phyloP scores from a whole-genome alignment of 345 rosid genomes.

The Punica granatum region DNA sequence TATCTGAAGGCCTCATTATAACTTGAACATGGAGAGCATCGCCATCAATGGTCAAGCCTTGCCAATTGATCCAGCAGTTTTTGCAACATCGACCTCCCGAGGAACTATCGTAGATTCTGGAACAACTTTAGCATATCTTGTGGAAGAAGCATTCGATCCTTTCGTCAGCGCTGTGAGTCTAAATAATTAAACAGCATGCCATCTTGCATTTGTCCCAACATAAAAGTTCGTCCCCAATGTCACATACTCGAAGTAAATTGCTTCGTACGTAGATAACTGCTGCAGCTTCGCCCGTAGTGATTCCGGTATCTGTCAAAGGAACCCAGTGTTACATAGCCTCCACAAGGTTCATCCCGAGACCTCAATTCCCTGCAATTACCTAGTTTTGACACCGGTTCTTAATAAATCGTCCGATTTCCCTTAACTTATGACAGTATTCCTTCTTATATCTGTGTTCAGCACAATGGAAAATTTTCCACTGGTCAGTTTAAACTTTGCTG shows the following conservation, averaged over 20 bases:
- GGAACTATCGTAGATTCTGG: conserved; percentile 96
- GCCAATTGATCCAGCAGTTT: conserved; percentile 53
- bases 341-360: conserved; percentile 40
- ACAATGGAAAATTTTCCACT: conserved; percentile 55
- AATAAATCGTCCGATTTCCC: too few species aligned
- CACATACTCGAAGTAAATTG: conserved; percentile 5
- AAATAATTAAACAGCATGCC: conserved; percentile 1
- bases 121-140: conserved; percentile 88
- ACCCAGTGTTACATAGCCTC: conserved; percentile 68
- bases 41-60: conserved; percentile 58
- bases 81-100: conserved; percentile 50
- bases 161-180: conserved; percentile 72
- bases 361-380: not conserved
- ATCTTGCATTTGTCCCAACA: not conserved
- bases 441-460: conserved; percentile 24
- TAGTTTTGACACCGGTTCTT: not conserved
- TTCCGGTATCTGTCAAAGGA: conserved; percentile 51
- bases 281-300: conserved; percentile 43
- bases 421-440: not conserved
- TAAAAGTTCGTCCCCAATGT: not conserved
- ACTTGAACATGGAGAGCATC: conserved; percentile 69
- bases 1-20: conserved; percentile 82
- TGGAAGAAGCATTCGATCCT: conserved; percentile 74
- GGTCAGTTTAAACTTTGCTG: conserved; percentile 68
- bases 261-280: conserved; percentile 43